Conservation (phyloP, 1,284 basidiomycete genomes). For the Moesziomyces parantarcticus region DNA sequence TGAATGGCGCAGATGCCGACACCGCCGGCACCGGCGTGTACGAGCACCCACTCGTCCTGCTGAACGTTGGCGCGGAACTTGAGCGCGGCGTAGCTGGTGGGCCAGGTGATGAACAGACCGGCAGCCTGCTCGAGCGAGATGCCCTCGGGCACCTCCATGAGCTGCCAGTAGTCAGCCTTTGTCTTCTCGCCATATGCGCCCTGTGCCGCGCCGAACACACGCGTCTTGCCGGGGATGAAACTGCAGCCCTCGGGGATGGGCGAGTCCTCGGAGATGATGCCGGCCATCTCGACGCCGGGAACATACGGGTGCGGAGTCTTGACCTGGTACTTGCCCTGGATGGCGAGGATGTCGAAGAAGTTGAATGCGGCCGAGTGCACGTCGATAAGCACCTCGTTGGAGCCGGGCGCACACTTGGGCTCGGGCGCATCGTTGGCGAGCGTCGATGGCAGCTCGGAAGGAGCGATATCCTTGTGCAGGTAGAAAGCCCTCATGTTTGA, state of each 20-base stretch:
- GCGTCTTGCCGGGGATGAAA: constrained; percentile 81
- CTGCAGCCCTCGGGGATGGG: constrained; percentile 84
- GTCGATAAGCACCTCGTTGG: constrained; percentile 59
- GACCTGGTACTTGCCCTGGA: constrained; percentile 61
- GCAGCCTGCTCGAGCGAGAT: constrained; percentile 78
- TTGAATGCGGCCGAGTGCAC: constrained; percentile 69
- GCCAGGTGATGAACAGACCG: constrained; percentile 62
- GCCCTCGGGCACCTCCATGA: constrained; percentile 75
- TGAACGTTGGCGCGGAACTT: constrained; percentile 55
- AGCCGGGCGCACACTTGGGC: constrained; percentile 36
- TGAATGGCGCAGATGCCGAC: constrained; percentile 78
- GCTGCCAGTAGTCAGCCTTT: constrained; percentile 66
- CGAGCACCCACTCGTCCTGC: constrained; percentile 54
- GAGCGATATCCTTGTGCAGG: constrained; percentile 58
- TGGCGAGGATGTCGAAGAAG: constrained; percentile 62
- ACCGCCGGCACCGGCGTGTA: constrained; percentile 73
- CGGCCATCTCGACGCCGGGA: constrained; percentile 77
- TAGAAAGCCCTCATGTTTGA: constrained; percentile 56
- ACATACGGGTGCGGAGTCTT: constrained; percentile 63
- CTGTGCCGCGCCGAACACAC: constrained; percentile 87
- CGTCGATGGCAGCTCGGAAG: constrained; percentile 50
- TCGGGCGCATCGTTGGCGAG: constrained; percentile 47
- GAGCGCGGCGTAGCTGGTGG: constrained; percentile 62
- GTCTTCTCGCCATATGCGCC: constrained; percentile 79
- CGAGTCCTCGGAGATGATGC: constrained; percentile 78